Evolutionary conservation across 2,329 filamentous ascomycete species (phyloP), one percentile per base, ranked within the genome.

Genomic region (Alternaria sp.): DNA sequence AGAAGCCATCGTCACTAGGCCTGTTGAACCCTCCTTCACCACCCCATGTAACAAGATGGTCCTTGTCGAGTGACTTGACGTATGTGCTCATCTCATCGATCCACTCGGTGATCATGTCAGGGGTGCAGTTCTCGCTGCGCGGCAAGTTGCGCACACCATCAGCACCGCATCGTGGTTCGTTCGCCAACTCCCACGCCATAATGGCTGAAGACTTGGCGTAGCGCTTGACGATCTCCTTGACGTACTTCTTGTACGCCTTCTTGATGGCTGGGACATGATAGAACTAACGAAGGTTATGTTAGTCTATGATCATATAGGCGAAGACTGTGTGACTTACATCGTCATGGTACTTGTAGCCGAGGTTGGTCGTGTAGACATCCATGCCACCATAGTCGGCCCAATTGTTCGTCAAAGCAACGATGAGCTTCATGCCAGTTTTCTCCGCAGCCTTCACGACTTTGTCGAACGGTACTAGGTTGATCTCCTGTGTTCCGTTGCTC

Each of bases 331-430:
- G 17, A 44, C 52, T 44, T 44, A 54, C 52, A 86, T 86, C 84
- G 60, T 86, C 84, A 61, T 86, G 85, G 49, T 85, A 86, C 23
- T 77, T 76, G 2, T 83, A 83, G 0, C 85, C 85, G 0, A 86
- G 80, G 61, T 88, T 86, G n/a, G 84, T 80, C 0, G 86, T 87
- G 64, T 87, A 88, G 0, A 87, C 83, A 32, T 87, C 86, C 84
- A 87, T 87, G n/a, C 86, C 86, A 17, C 86, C 86, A 55, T 87
- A 88, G 58, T 87, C 85, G 6, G 85, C 85, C 86, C 86, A 88
- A 56, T 87, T 87, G 76, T 88, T 88, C 0, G 85, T 87, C 61
- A 88, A 70, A 0, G 85, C 81, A 12, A 88, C 77, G 30, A 88
- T 79, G 3, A 88, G 79, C 77, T 87, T 87, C 64, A 86, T 83